Evolutionary conservation across 257 asterid genomes (phyloP), one percentile per base, ranked within the genome.

Genomic region (Salvia hispanica): DNA sequence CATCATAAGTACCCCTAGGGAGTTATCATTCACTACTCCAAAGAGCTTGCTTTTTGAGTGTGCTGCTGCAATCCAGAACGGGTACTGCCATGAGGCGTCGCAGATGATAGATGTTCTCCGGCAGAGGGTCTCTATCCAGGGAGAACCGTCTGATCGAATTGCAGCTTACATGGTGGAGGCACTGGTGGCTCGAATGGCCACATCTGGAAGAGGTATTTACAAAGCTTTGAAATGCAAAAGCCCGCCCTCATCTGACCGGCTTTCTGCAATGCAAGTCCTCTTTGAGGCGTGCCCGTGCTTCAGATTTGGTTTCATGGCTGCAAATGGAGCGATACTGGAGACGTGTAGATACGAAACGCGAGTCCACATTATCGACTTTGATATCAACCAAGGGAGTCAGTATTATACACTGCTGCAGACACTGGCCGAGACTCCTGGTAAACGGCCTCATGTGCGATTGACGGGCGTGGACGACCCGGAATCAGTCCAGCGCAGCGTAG

Each of bases 111-210:
- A 77, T 21, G 66, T 77, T 76, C 94, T 93, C 61, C 81, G 97
- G 15, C 87, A 84, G 52, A 78, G 74, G 74, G 97, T 90, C 71
- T 86, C 99, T 0, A 90, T 93, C 62, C 86, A 86, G 50, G 97
- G 97, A 39, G 96, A 90, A n/a, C 99, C 95, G 12, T 66, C 86
- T 5, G 95, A 82, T 53, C 77, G 97, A 61, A 83, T 89, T 55
- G 97, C 97, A 6, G 97, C 99, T 0, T 93, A 93, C 76, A 87
- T 91, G 96, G 97, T 93, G 1, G 99, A 93, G 74, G 97, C 99
- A 2, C 80, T 93, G 34, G 96, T 86, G 1, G 97, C 99, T 7
- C 85, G 97, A 11, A 79, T 93, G 73, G 96, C 90, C 2, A 75
- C 86, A 12, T 90, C 99, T 4, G 99, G 97, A n/a, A 82, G 75